A percentile compares a stretch with the other conserved stretches of the same genome.
Evolutionary conservation across 1,139 yeast genomes (phyloP).

Genomic region (Ashbya aceris): DNA sequence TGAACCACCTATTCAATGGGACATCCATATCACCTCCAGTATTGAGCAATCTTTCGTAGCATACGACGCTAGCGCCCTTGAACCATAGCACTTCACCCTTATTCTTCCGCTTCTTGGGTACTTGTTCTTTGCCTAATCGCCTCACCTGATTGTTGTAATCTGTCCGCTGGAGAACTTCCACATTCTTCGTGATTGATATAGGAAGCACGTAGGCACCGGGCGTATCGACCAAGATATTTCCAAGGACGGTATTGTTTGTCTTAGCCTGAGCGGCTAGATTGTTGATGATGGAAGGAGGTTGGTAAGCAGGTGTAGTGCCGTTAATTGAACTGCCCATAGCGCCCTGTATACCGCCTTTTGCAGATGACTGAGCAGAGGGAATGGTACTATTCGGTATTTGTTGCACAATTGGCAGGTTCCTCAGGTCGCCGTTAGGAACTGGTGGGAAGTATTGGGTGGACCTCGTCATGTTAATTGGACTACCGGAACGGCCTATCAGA

Average conservation of each 20-base stretch:
- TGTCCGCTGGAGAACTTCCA: constrained; percentile 22
- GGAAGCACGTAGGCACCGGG: constrained; percentile 25
- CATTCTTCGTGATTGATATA: constrained; percentile 18
- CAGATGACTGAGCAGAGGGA: constrained; percentile 5
- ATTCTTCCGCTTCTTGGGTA: constrained; percentile 24
- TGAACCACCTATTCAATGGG: constrained; percentile 20
- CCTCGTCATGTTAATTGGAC: constrained; percentile 1
- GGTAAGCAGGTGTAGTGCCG: constrained; percentile 25
- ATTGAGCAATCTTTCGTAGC: constrained; percentile 40
- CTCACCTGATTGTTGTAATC: constrained; percentile 23
- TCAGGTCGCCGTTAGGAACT: constrained; percentile 3
- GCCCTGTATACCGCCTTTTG: constrained; percentile 13
- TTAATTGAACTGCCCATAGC: constrained; percentile 18
- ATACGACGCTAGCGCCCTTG: constrained; percentile 64
- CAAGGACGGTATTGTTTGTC: constrained; percentile 14
- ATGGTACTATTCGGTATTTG: constrained; percentile 3
- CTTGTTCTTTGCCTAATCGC: constrained; percentile 25
- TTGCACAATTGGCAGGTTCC: constrained; percentile 1
- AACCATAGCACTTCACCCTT: constrained; percentile 61
- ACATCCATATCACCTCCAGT: constrained; percentile 17
- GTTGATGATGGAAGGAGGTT: constrained; percentile 18
- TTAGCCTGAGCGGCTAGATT: constrained; percentile 23
- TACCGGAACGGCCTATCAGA: constrained; percentile 4
- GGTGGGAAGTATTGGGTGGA: constrained; percentile 10
- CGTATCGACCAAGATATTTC: constrained; percentile 21